phyloP scores from a whole-genome alignment of 2,329 filamentous ascomycete species.

The Pseudomassariella vexata region DNA sequence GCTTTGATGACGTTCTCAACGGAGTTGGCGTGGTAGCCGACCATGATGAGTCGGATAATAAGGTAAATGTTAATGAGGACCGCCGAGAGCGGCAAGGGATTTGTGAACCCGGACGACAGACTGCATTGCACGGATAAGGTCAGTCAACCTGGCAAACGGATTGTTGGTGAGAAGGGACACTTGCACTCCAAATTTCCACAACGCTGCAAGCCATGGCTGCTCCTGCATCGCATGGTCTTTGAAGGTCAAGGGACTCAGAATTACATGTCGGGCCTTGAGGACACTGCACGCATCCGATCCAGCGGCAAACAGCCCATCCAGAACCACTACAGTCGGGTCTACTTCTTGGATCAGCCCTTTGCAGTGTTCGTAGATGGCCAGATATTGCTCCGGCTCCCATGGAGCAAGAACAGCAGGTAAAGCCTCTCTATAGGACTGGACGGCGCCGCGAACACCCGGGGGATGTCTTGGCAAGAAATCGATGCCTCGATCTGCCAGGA shows the following conservation, averaged over 20 bases:
- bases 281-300: not conserved
- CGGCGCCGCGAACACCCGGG: not conserved
- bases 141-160: not conserved
- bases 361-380: not conserved
- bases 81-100: not conserved
- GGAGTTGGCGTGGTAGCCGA: not conserved
- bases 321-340: not conserved
- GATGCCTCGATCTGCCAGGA: not conserved
- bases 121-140: not conserved
- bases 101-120: slow-evolving; percentile 1
- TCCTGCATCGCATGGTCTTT: not conserved
- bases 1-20: not conserved
- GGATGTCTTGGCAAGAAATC: too few species aligned
- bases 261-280: too few species aligned
- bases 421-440: not conserved
- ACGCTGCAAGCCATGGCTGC: not conserved
- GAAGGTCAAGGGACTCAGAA: too few species aligned
- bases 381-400: slow-evolving; percentile 1
- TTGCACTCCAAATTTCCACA: slow-evolving; percentile 1
- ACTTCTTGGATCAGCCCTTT: not conserved
- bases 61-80: slow-evolving; percentile 1
- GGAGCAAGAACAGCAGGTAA: not conserved
- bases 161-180: not conserved
- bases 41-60: not conserved
- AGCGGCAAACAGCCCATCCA: not conserved